Evolutionary conservation across 495 filamentous ascomycete species (phyloP).

Genomic region (Penicillium crystallinum): DNA sequence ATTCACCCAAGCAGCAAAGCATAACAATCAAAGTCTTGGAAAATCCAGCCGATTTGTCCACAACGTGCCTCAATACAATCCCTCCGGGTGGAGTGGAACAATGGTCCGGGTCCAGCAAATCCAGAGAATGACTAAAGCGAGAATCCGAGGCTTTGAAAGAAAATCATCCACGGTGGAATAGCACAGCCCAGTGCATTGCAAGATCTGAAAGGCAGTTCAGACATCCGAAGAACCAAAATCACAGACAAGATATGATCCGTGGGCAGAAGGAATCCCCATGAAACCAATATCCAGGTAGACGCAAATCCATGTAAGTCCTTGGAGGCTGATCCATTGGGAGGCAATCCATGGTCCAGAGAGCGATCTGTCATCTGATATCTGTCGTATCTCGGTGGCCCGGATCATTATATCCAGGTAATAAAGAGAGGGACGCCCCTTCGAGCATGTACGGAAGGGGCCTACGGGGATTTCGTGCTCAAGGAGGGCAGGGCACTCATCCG

Average conservation of each 20-base stretch:
- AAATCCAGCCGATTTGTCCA: too few relatives aligned
- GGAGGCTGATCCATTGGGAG: neutral
- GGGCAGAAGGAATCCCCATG: neutral
- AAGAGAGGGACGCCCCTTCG: slow-evolving; percentile 1
- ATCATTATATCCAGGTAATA: slow-evolving; percentile 7
- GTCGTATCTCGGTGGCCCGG: slow-evolving; percentile 11
- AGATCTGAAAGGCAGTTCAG: neutral
- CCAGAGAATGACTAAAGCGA: neutral
- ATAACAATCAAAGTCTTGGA: too few relatives aligned
- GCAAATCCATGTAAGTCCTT: neutral
- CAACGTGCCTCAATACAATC: too few relatives aligned
- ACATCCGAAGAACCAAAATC: neutral
- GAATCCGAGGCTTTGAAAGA: neutral
- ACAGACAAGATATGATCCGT: neutral
- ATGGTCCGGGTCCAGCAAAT: neutral
- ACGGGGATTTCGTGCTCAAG: neutral
- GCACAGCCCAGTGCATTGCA: neutral
- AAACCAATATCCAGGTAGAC: neutral
- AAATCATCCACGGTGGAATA: neutral
- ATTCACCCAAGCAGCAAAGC: too few relatives aligned
- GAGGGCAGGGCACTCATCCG: neutral
- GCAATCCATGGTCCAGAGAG: neutral
- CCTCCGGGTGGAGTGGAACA: neutral
- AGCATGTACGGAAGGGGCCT: neutral
- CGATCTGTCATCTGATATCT: slow-evolving; percentile 7